These are phyloP conservation scores for Thyridium curvatum DNA, from an alignment of 2,329 filamentous ascomycete species.

Conservation along the genomic window DNA sequence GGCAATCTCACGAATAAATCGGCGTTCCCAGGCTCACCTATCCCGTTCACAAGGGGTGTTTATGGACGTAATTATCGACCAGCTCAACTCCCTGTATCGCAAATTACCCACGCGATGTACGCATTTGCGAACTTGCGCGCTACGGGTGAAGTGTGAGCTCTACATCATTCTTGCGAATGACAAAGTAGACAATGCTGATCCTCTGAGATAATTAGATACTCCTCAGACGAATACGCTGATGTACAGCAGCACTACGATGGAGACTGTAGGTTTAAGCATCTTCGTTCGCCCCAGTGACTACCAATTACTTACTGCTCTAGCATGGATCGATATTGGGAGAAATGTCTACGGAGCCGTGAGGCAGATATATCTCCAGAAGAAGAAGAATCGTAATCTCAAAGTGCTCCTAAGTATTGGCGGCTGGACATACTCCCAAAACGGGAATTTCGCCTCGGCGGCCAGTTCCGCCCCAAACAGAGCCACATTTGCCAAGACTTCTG, in stretches of 20 bases:
- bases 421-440: slow-evolving; percentile 75
- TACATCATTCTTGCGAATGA: too few species aligned
- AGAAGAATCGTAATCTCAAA: slow-evolving; percentile 71
- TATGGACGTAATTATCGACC: slow-evolving; percentile 70
- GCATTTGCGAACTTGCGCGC: slow-evolving; percentile 71
- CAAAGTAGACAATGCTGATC: not conserved
- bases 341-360: slow-evolving; percentile 80
- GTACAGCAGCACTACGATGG: slow-evolving; percentile 63
- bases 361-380: slow-evolving; percentile 72
- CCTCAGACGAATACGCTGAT: slow-evolving; percentile 67
- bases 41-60: slow-evolving; percentile 59
- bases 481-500: slow-evolving; percentile 63
- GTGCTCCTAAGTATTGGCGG: slow-evolving; percentile 76
- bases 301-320: too few species aligned
- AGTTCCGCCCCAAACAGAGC: slow-evolving; percentile 56
- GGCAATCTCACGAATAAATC: not conserved
- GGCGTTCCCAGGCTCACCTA: not conserved
- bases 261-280: slow-evolving; percentile 55
- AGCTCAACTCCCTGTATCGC: slow-evolving; percentile 58
- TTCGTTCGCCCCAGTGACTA: too few species aligned
- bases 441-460: slow-evolving; percentile 64
- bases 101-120: slow-evolving; percentile 74
- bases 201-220: slow-evolving; percentile 31
- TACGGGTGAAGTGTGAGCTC: slow-evolving; percentile 65
- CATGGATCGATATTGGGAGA: slow-evolving; percentile 55